These are phyloP conservation scores for Aspergillus steynii DNA, from an alignment of 495 filamentous ascomycete species.

Conservation along the genomic window DNA sequence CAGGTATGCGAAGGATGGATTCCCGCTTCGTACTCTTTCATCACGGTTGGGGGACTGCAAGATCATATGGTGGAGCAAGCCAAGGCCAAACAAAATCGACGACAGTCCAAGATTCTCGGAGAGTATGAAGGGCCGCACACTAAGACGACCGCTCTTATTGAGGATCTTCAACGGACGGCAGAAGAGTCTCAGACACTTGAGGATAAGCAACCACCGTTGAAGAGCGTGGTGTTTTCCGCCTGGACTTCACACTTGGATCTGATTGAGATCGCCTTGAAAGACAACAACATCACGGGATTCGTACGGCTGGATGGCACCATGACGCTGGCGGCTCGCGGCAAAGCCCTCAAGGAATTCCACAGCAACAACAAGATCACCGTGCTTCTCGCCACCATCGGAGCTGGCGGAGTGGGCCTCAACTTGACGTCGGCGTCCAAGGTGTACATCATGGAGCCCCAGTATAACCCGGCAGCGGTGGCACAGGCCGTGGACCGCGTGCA, in stretches of 20 bases:
- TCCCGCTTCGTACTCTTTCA: slow-evolving; percentile 57
- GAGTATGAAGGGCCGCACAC: slow-evolving; percentile 84
- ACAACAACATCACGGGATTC: slow-evolving; percentile 59
- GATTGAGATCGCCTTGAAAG: slow-evolving; percentile 79
- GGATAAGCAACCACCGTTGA: slow-evolving; percentile 66
- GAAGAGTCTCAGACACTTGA: slow-evolving; percentile 58
- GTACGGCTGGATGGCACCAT: slow-evolving; percentile 90
- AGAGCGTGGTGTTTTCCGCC: slow-evolving; percentile 87
- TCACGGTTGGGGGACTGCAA: slow-evolving; percentile 65
- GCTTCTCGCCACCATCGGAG: slow-evolving; percentile 88
- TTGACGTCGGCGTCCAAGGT: slow-evolving; percentile 81
- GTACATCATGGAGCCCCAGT: slow-evolving; percentile 98
- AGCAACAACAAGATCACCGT: slow-evolving; percentile 70
- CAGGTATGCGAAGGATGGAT: slow-evolving; percentile 64
- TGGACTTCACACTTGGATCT: slow-evolving; percentile 96
- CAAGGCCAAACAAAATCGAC: slow-evolving; percentile 48
- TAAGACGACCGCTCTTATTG: slow-evolving; percentile 79
- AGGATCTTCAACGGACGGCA: slow-evolving; percentile 60
- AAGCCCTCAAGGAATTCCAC: slow-evolving; percentile 73
- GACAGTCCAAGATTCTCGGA: slow-evolving; percentile 60
- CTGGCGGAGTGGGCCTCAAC: slow-evolving; percentile 90
- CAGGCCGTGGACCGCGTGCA: slow-evolving; percentile 95
- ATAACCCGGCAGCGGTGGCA: slow-evolving; percentile 91
- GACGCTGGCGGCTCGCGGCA: slow-evolving; percentile 66
- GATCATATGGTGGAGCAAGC: slow-evolving; percentile 54